Evolutionary conservation across 345 rosid species (phyloP).

Genomic region (Sisymbrium altissimum): DNA sequence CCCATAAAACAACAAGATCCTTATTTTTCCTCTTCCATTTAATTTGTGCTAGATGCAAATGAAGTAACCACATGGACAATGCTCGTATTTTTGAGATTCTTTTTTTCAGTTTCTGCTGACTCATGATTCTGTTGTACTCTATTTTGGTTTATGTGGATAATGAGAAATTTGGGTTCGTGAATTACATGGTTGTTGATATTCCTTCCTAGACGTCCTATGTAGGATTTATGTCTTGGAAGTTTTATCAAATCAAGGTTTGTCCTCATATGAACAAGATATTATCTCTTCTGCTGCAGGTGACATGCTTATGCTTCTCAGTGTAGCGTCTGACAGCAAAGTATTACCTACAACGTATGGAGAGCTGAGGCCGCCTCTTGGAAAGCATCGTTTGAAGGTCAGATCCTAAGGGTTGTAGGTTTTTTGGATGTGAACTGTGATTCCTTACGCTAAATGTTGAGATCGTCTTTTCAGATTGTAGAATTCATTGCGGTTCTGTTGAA

Average conservation of each 20-base stretch:
- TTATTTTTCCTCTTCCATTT: not conserved
- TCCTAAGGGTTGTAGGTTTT: conserved; percentile 4
- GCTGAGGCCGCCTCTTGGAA: conserved; percentile 95
- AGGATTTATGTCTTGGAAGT: conserved; percentile 11
- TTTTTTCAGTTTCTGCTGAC: conserved; percentile 11
- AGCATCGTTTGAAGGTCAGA: conserved; percentile 89
- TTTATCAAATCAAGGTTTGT: conserved; percentile 4
- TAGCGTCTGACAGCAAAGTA: conserved; percentile 73
- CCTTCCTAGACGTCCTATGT: conserved; percentile 9
- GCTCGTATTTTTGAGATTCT: conserved; percentile 1
- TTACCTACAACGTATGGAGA: conserved; percentile 92
- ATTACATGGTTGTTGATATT: conserved; percentile 13
- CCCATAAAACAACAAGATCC: not conserved
- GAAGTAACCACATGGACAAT: conserved; percentile 3
- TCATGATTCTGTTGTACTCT: not conserved
- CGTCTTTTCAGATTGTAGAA: conserved; percentile 68
- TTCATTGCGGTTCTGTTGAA: conserved; percentile 89
- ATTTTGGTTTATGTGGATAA: conserved; percentile 15
- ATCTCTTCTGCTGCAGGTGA: conserved; percentile 53
- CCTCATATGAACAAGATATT: conserved; percentile 24
- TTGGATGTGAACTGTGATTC: not conserved
- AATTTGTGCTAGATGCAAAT: not conserved
- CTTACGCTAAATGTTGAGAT: not conserved
- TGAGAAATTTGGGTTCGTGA: not conserved
- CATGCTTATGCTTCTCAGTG: conserved; percentile 65